Evolutionary conservation across 2,329 filamentous ascomycete genomes (phyloP), one percentile per base, ranked within the genome.

Genomic region (Colletotrichum kahawae): DNA sequence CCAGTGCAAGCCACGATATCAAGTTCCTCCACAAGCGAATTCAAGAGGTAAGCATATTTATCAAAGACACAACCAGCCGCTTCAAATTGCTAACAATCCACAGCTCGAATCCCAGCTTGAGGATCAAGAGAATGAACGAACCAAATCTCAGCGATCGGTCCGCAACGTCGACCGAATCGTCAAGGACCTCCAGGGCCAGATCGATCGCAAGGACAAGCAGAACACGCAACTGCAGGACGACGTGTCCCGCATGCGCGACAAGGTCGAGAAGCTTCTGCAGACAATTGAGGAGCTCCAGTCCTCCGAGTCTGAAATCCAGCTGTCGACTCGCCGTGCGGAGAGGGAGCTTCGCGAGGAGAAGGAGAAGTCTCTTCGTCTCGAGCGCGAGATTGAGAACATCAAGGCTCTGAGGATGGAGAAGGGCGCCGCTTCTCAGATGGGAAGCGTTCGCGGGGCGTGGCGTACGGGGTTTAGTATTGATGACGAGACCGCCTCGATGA

Each of bases 241-340:
- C 80, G 90, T 98, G 72, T 88, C 89, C 78, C 94, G 96, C 77
- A 93, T 95, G 81, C 94, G 96, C 76, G 96, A 98, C 85, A 98
- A 97, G 88, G 92, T 95, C 76, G 95, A 97, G 78, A 95, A 95
- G 82, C 92, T 98, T 7, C 93, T 99, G 66, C 90, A 93, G 81
- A 95, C 95, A 2, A 98, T 99, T 79, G 96, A 98, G 82, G 96
- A 98, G 82, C 91, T 99, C 38, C 96, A 99, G 83, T 92, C 94
- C 16, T 94, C 92, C 16, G 96, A 98, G 84, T 95, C 94, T 27
- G 89, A 92, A 13, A 93, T 93, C 62, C 95, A 98, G 83, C 90
- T 98, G 56, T 90, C 93, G 31, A 93, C 95, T 31, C 94, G 96
- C 71, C 93, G 96, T 57, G 95, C 95, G 18, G 96, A 99, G 84